Percentiles rank a stretch among this genome's conserved stretches.
Conservation (phyloP, 2,329 filamentous ascomycete species). For the Talaromyces albobiverticillius region DNA sequence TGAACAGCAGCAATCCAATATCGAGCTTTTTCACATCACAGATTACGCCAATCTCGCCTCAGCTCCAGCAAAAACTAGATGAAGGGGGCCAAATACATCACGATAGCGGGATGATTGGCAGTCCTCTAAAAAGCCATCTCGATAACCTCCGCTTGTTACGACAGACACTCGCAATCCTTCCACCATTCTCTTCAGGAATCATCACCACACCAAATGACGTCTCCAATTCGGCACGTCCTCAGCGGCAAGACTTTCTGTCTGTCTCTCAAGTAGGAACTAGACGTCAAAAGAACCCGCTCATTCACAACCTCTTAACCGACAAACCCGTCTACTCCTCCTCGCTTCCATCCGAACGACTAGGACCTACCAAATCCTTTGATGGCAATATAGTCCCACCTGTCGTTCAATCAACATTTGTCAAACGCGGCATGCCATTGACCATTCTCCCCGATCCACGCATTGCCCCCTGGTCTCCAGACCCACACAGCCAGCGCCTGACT, state of each 20-base stretch:
- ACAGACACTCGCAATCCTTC: constrained; percentile 69
- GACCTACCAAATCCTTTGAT: constrained; percentile 29
- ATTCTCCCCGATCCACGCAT: constrained; percentile 71
- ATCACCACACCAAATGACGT: constrained; percentile 85
- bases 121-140: constrained; percentile 49
- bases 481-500: constrained; percentile 59
- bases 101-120: constrained; percentile 14
- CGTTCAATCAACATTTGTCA: constrained; percentile 74
- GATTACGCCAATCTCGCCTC: constrained; percentile 22
- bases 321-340: constrained; percentile 92
- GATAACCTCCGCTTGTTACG: constrained; percentile 73
- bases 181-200: constrained; percentile 78
- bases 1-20: constrained; percentile 40
- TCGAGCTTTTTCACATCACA: constrained; percentile 41
- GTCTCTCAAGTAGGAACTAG: constrained; percentile 53
- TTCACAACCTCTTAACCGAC: constrained; percentile 94
- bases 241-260: constrained; percentile 26
- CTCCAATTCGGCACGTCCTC: constrained; percentile 54
- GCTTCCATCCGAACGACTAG: constrained; percentile 68
- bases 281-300: constrained; percentile 74
- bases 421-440: constrained; percentile 84
- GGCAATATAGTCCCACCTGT: constrained; percentile 37
- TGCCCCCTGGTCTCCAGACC: constrained; percentile 66
- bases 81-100: neutral
- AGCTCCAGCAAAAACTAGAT: constrained; percentile 14